These are phyloP conservation scores for Colletotrichum echinochloae DNA, from an alignment of 2,329 filamentous ascomycete genomes.

Conservation along the genomic window DNA sequence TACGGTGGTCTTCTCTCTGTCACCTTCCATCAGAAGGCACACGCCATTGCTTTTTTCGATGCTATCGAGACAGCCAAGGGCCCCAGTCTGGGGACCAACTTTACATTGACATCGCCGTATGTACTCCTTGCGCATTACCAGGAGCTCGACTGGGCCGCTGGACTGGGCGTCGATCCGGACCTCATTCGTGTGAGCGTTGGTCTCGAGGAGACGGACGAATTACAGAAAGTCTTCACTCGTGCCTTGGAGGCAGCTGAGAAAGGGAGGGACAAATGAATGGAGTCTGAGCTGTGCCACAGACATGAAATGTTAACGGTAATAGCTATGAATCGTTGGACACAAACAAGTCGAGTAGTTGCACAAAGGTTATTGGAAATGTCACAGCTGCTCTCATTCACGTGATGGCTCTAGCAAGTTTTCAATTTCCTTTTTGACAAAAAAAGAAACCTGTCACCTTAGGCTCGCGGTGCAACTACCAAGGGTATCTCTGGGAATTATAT, in stretches of 20 bases:
- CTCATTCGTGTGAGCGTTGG: conserved; percentile 91
- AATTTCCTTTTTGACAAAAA: too few species aligned
- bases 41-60: conserved; percentile 88
- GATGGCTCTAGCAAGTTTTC: too few species aligned
- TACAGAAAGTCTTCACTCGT: conserved; percentile 72
- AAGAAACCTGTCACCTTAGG: too few species aligned
- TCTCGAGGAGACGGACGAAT: conserved; percentile 78
- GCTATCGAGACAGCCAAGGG: conserved; percentile 89
- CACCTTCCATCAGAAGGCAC: conserved; percentile 76
- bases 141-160: conserved; percentile 90
- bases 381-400: not conserved
- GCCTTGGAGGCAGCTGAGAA: conserved; percentile 74
- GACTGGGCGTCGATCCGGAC: conserved; percentile 83
- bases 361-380: not conserved
- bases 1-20: conserved; percentile 92
- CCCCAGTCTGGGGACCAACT: conserved; percentile 95
- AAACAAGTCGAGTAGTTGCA: conserved; percentile 12
- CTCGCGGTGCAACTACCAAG: conserved; percentile 14
- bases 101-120: conserved; percentile 92
- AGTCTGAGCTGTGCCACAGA: not conserved
- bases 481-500: conserved; percentile 36
- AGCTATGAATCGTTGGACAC: not conserved
- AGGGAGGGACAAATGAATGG: not conserved
- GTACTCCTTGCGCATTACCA: conserved; percentile 91
- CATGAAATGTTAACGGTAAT: not conserved